phyloP scores from a whole-genome alignment of 805 yeast genomes.

The Candida loeiensis region DNA sequence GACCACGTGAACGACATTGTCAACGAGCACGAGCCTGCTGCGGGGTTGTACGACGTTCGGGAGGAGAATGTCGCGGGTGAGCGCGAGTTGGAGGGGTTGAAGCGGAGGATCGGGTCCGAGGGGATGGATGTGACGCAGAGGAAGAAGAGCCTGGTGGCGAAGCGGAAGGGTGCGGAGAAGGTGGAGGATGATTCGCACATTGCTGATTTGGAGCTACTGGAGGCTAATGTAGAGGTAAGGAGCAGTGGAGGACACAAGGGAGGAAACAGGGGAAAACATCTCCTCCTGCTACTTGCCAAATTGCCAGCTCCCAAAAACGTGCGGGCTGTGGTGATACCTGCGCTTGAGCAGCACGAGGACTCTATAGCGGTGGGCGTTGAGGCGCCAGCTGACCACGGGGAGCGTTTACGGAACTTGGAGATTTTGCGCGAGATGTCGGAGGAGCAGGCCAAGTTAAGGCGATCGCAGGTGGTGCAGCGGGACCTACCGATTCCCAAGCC shows the following conservation, averaged over 20 bases:
- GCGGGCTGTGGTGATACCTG: constrained; percentile 33
- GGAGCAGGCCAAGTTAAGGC: constrained; percentile 29
- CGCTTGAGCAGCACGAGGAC: constrained; percentile 18
- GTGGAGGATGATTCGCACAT: constrained; percentile 10
- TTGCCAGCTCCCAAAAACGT: constrained; percentile 41
- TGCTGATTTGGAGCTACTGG: constrained; percentile 24
- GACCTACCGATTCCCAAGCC: constrained; percentile 43
- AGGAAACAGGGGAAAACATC: background rate
- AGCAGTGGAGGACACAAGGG: background rate
- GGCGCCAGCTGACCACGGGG: constrained; percentile 21
- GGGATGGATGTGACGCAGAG: constrained; percentile 23
- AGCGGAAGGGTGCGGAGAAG: constrained; percentile 15
- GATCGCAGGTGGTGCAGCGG: constrained; percentile 47
- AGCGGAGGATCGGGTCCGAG: constrained; percentile 5
- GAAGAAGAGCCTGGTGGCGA: constrained; percentile 23
- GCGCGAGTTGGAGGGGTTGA: constrained; percentile 1
- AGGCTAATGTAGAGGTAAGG: background rate
- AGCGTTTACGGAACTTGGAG: constrained; percentile 21
- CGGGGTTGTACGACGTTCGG: constrained; percentile 64
- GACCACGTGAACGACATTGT: constrained; percentile 85
- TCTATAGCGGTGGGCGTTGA: background rate
- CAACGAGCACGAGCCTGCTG: constrained; percentile 64
- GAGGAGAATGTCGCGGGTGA: constrained; percentile 44
- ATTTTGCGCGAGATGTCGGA: constrained; percentile 23
- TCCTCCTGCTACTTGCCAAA: background rate